Evolutionary conservation across 164 flowering plant genomes (phyloP).

Genomic region (Liriodendron chinense): DNA sequence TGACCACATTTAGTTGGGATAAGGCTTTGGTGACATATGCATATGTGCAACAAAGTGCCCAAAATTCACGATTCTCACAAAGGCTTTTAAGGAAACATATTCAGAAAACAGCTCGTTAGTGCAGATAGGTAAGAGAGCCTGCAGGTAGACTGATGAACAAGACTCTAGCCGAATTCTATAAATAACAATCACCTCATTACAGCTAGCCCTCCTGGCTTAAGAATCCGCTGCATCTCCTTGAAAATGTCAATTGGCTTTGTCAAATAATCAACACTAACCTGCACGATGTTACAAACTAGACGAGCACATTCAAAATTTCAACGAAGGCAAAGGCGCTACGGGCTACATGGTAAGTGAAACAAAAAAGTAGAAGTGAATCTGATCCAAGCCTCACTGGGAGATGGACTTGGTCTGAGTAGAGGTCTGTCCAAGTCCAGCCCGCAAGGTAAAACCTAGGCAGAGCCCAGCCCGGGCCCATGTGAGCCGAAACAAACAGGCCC

Average conservation of each 20-base stretch:
- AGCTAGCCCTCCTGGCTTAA: slow-evolving; percentile 91
- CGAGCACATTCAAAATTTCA: not conserved
- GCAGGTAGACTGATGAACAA: not conserved
- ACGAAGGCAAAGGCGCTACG: not conserved
- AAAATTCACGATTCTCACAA: not conserved
- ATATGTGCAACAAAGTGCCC: not conserved
- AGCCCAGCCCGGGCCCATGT: no score
- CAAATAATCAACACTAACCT: slow-evolving; percentile 95
- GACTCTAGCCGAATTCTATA: not conserved
- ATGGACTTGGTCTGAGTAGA: no score
- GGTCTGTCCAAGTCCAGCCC: no score
- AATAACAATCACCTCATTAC: slow-evolving; percentile 51
- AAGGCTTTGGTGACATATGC: not conserved
- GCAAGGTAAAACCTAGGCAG: no score
- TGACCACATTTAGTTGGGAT: no score
- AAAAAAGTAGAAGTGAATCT: not conserved
- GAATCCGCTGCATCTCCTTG: slow-evolving; percentile 82
- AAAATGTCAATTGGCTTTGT: slow-evolving; percentile 82
- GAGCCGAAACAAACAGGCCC: no score
- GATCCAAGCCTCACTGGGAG: not conserved
- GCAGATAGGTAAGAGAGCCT: not conserved
- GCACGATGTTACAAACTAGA: slow-evolving; percentile 15
- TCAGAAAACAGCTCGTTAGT: not conserved
- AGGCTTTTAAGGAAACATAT: not conserved
- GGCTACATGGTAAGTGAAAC: not conserved